Evolutionary conservation across 2,329 filamentous ascomycete genomes (phyloP).

Genomic region (Teratosphaeria viscida): DNA sequence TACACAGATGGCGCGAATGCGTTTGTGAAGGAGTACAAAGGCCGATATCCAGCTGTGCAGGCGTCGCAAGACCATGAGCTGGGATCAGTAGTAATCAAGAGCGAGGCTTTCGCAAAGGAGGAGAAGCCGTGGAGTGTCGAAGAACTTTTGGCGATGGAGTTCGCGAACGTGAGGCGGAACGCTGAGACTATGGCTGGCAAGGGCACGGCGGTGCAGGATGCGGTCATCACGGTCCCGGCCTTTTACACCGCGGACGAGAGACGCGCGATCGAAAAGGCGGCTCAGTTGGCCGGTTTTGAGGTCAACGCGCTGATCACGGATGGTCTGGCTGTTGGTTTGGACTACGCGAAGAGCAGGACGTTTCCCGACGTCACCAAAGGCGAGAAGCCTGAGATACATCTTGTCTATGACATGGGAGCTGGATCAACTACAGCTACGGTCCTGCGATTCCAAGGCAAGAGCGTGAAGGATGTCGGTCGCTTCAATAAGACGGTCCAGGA

Average conservation of each 20-base stretch:
- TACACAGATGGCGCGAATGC: constrained; percentile 40
- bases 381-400: constrained; percentile 77
- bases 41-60: constrained; percentile 68
- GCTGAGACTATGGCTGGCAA: constrained; percentile 74
- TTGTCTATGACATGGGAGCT: constrained; percentile 97
- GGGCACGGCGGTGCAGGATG: constrained; percentile 62
- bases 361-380: constrained; percentile 79
- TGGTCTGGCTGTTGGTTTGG: constrained; percentile 81
- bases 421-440: constrained; percentile 87
- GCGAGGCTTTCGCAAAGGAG: constrained; percentile 59
- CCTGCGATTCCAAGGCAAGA: constrained; percentile 77
- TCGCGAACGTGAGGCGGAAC: constrained; percentile 83
- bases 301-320: constrained; percentile 80
- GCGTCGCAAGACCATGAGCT: constrained; percentile 49
- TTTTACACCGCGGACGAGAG: constrained; percentile 90
- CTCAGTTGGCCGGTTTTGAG: constrained; percentile 77
- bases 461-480: constrained; percentile 82
- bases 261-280: constrained; percentile 72
- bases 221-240: constrained; percentile 78
- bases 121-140: constrained; percentile 62
- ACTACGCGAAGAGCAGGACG: constrained; percentile 84
- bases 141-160: constrained; percentile 90
- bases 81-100: constrained; percentile 72
- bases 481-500: constrained; percentile 97
- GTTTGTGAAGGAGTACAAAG: constrained; percentile 58